Evolutionary conservation across 192 early-diverging fungal genomes (phyloP).

Genomic region (Backusella sp.): DNA sequence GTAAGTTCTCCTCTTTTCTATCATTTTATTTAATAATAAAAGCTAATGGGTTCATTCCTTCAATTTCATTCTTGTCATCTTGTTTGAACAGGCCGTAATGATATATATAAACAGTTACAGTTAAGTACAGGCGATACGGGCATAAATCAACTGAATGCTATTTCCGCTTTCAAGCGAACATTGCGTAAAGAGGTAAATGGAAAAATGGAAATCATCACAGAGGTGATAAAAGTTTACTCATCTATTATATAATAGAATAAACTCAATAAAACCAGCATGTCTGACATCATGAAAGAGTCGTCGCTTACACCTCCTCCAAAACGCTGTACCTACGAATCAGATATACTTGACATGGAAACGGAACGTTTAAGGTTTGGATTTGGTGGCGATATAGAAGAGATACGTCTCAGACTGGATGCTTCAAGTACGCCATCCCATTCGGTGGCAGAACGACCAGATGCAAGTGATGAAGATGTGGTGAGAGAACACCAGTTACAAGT

Average conservation of each 20-base stretch:
- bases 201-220: too few species aligned
- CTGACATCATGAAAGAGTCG: not conserved
- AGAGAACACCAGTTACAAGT: slow-evolving; percentile 52
- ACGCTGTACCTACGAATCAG: not conserved
- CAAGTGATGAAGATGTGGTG: slow-evolving; percentile 30
- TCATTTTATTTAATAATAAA: not conserved
- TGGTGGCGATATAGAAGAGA: slow-evolving; percentile 9
- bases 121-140: not conserved
- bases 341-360: slow-evolving; percentile 11
- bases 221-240: too few species aligned
- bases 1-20: not conserved
- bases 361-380: slow-evolving; percentile 9
- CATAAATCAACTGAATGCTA: not conserved
- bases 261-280: not conserved
- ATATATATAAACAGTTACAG: slow-evolving; percentile 10
- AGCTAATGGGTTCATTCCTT: not conserved
- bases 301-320: not conserved
- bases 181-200: not conserved
- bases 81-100: not conserved
- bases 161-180: not conserved
- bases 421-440: not conserved
- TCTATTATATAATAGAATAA: not conserved
- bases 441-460: not conserved
- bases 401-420: not conserved
- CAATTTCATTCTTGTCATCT: not conserved